A percentile compares a stretch with the other conserved stretches of the same genome.
Conservation (phyloP, 2,329 filamentous ascomycete species). For the Pestalotiopsis sp. region DNA sequence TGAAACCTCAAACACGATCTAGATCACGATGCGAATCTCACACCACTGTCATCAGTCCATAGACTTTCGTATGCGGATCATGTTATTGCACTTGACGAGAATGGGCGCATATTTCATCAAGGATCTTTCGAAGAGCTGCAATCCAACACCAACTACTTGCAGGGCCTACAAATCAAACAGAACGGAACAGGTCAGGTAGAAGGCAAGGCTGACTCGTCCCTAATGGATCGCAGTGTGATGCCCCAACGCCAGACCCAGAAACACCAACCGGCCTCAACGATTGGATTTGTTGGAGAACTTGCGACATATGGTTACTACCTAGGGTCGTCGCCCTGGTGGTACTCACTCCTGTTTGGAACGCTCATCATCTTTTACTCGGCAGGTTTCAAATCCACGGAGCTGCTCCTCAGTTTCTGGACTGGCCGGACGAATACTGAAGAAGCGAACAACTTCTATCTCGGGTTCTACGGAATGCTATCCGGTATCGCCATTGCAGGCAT, state of each 20-base stretch:
- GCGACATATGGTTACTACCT: neutral
- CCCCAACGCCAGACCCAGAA: neutral
- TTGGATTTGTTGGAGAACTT: neutral
- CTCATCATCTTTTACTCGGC: neutral
- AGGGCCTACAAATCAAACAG: neutral
- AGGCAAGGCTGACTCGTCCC: neutral
- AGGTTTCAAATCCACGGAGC: neutral
- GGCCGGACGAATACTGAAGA: neutral
- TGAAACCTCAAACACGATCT: neutral
- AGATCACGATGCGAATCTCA: neutral
- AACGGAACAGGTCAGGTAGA: neutral
- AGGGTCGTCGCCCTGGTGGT: neutral
- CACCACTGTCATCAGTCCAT: conserved; percentile 17
- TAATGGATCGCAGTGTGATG: neutral
- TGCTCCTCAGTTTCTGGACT: neutral
- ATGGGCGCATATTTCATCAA: neutral
- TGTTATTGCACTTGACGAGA: conserved; percentile 28
- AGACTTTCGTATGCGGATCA: conserved; percentile 33
- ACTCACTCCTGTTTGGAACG: neutral
- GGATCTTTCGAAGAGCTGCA: neutral
- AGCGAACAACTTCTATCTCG: neutral
- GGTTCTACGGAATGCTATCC: neutral
- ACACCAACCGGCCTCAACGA: neutral
- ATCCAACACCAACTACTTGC: neutral
- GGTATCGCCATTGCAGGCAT: neutral